Conservation (phyloP, 75 land plant species). For the Pinus taeda region DNA sequence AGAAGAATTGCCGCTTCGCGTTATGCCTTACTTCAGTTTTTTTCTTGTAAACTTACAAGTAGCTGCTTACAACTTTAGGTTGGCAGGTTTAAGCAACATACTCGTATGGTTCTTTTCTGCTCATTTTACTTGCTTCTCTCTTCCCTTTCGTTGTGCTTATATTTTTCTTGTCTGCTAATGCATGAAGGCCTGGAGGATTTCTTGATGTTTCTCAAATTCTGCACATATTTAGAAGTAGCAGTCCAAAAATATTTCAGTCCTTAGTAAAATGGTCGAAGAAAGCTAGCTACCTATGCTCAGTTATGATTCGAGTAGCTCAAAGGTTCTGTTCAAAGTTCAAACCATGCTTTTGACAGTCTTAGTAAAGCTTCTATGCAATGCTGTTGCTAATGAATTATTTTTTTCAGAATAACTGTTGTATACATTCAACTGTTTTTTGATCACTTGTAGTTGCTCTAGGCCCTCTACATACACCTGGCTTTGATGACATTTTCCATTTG, state of each 20-base stretch:
- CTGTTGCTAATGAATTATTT: background rate
- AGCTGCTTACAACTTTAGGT: background rate
- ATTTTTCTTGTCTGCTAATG: background rate
- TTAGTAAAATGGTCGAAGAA: background rate
- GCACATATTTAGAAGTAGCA: background rate
- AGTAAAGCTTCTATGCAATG: background rate
- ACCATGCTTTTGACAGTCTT: background rate
- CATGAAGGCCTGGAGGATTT: background rate
- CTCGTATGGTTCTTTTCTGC: background rate
- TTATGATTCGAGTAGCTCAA: background rate
- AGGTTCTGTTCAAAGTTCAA: background rate
- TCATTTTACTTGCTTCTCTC: background rate
- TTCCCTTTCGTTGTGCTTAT: background rate
- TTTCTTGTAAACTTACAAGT: background rate
- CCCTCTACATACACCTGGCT: background rate
- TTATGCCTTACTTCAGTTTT: background rate
- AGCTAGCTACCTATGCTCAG: background rate
- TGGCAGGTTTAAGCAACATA: background rate
- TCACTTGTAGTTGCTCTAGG: background rate
- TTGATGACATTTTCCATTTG: slow-evolving; percentile 8
- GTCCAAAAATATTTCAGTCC: background rate
- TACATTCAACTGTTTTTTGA: background rate
- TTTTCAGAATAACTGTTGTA: background rate
- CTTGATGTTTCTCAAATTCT: background rate
- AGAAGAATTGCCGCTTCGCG: background rate